phyloP scores from a whole-genome alignment of 257 asterid species.

The Gentiana dahurica region DNA sequence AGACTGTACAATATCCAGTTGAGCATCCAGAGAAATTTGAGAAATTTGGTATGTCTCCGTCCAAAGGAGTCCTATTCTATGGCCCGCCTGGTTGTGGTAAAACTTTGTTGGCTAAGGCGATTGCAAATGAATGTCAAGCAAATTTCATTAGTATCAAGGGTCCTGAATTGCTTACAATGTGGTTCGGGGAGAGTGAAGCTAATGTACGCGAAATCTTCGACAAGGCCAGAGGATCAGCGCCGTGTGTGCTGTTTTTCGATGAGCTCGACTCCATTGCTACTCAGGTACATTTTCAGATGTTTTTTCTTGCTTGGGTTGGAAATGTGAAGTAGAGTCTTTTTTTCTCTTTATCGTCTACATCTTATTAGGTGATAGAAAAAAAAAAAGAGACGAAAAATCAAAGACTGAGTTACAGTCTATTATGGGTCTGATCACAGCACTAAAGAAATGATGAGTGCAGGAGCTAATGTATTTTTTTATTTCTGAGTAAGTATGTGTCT shows the following conservation, averaged over 20 bases:
- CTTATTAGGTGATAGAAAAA: too few relatives aligned
- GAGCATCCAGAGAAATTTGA: constrained; percentile 97
- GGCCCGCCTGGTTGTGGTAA: constrained; percentile 96
- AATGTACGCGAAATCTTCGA: constrained; percentile 84
- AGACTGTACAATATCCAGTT: constrained; percentile 96
- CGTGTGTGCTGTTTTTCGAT: constrained; percentile 90
- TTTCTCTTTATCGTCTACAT: background rate
- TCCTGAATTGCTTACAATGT: constrained; percentile 89
- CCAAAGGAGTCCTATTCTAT: constrained; percentile 89
- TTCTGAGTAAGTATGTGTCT: too few relatives aligned
- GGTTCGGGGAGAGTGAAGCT: constrained; percentile 99
- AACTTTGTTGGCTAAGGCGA: constrained; percentile 84
- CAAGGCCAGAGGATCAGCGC: constrained; percentile 88
- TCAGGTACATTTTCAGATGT: constrained; percentile 37
- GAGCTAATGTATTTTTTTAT: too few relatives aligned
- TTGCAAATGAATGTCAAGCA: constrained; percentile 92
- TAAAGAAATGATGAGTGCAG: too few relatives aligned
- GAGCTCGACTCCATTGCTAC: constrained; percentile 92
- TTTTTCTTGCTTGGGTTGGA: background rate
- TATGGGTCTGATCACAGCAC: too few relatives aligned
- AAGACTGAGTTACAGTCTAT: too few relatives aligned
- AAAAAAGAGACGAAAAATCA: too few relatives aligned
- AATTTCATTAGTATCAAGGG: constrained; percentile 88
- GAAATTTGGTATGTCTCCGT: constrained; percentile 93
- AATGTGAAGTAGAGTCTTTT: background rate